Conservation (phyloP, 2,329 filamentous ascomycete genomes). For the Alternaria conjuncta region DNA sequence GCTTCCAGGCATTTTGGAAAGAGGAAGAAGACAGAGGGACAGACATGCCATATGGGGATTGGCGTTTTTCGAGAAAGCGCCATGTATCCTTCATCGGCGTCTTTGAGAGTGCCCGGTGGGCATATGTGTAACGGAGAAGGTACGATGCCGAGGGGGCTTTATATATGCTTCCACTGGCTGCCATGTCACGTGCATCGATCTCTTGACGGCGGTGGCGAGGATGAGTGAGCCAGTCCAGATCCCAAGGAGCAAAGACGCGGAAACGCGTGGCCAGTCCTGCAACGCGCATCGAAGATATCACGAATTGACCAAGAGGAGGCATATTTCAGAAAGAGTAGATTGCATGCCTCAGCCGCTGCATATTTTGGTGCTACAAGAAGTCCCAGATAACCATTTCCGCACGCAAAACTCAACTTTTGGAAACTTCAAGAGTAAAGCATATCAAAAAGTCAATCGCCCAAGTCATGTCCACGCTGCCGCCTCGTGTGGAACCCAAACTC, state of each 20-base stretch:
- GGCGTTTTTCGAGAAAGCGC: too few species aligned
- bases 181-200: neutral
- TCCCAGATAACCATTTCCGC: fast-evolving
- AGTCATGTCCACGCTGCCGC: neutral
- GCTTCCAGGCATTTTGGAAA: neutral
- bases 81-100: too few species aligned
- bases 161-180: neutral
- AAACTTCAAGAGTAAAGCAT: too few species aligned
- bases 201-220: neutral
- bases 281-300: neutral
- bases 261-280: fast-evolving
- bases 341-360: neutral
- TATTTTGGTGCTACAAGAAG: neutral
- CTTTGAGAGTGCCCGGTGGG: too few species aligned
- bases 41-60: neutral
- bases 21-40: neutral
- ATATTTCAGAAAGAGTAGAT: neutral
- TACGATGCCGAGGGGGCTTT: fast-evolving
- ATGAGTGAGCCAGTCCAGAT: neutral
- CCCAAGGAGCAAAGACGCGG: neutral
- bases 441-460: neutral
- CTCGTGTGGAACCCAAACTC: neutral
- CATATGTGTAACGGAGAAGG: neutral
- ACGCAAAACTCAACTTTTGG: neutral
- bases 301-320: neutral